Evolutionary conservation across 139 green algal genomes (phyloP), one percentile per base, ranked within the genome.

Genomic region (Chlamydomonas schloesseri): DNA sequence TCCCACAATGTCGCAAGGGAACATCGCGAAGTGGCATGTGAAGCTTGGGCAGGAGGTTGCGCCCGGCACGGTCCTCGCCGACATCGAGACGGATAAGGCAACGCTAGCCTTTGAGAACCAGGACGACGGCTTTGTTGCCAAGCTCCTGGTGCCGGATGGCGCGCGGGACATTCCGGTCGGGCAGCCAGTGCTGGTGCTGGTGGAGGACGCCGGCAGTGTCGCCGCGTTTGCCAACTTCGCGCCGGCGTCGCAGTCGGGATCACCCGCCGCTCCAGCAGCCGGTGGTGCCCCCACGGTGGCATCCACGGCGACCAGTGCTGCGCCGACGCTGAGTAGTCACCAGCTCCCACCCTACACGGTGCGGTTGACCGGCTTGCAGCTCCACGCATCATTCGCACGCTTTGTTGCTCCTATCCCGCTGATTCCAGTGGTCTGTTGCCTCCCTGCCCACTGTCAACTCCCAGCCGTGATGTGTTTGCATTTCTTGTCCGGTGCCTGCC

Each of bases 21-120:
- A 96, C 90, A 73, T 97, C 2, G 86, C 90, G 0, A 87, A 75
- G 64, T 97, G 91, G 91, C 65, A 94, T 67, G 89, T 95, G 58
- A 96, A 92, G 33, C 92, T 91, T 33, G 93, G 93, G 31, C 90
- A 95, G 21, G 71, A 90, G 53, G 81, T 97, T 0, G 55, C 62
- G 20, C 71, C 92, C 2, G 94, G 94, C 46, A 86, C 87, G 50
- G 71, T 99, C 24, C 91, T 99, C 47, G 95, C 94, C 20, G 96
- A 99, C 28, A 94, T 99, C 1, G 97, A 99, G 84, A 99, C 97
- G 18, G 97, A 99, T 91, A 99, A 99, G 84, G 96, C 96, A 0
- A 94, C 90, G 18, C 89, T 95, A 64, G 93, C 90, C 17, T 93
- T 92, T 88, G 93, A 94, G 73, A 91, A 90, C 83, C 88, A 94